These are phyloP conservation scores for Colletotrichum sp. DNA, from an alignment of 2,329 filamentous ascomycete species.

Conservation along the genomic window DNA sequence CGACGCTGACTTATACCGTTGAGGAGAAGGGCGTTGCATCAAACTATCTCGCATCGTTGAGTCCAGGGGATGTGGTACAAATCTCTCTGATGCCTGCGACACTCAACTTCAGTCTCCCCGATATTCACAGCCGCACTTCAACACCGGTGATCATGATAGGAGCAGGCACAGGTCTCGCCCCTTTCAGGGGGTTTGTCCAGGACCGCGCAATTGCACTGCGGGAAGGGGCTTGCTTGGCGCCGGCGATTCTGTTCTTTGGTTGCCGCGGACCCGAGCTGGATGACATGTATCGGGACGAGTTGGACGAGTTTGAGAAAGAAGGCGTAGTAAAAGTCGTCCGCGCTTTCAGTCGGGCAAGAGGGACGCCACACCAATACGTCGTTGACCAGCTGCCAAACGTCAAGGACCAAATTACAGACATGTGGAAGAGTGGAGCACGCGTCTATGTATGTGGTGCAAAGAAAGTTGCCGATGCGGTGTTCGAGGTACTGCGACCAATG, in stretches of 20 bases:
- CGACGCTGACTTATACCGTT: conserved; percentile 73
- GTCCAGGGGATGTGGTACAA: conserved; percentile 31
- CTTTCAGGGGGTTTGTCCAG: conserved; percentile 68
- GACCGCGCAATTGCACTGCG: conserved; percentile 52
- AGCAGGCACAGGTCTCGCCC: conserved; percentile 63
- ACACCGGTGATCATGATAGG: conserved; percentile 57
- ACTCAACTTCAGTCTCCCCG: conserved; percentile 53
- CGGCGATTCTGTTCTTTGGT: conserved; percentile 70
- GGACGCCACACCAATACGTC: conserved; percentile 21
- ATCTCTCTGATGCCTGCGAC: conserved; percentile 41
- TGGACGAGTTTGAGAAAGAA: conserved; percentile 62
- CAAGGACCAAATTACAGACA: background rate
- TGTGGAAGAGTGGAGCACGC: conserved; percentile 51
- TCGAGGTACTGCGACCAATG: background rate
- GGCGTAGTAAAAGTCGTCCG: conserved; percentile 67
- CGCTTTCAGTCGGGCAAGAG: conserved; percentile 58
- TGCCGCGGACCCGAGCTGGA: conserved; percentile 62
- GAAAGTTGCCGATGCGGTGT: conserved; percentile 37
- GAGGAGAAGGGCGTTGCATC: conserved; percentile 63
- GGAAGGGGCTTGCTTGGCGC: conserved; percentile 52
- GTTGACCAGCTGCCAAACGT: background rate
- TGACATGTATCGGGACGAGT: conserved; percentile 63
- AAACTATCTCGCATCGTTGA: conserved; percentile 52
- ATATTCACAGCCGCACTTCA: conserved; percentile 38
- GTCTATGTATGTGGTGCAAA: conserved; percentile 71